Percentiles rank a stretch among this genome's conserved stretches.
These are phyloP conservation scores for Calycina marina DNA, from an alignment of 2,329 filamentous ascomycete genomes.

Conservation along the genomic window DNA sequence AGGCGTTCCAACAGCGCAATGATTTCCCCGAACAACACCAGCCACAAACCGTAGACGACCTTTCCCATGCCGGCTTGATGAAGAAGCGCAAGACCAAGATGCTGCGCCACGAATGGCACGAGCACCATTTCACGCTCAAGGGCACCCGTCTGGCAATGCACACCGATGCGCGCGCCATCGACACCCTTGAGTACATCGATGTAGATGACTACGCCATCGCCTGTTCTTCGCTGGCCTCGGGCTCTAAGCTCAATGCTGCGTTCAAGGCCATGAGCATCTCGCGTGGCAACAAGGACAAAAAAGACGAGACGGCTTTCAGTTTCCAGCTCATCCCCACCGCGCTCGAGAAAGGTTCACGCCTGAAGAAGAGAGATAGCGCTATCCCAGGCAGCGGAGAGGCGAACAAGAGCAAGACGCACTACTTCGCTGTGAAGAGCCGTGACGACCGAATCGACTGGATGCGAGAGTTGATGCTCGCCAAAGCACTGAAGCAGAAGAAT, in stretches of 20 bases:
- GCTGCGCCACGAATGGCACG: conserved; percentile 85
- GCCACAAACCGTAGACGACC: conserved; percentile 28
- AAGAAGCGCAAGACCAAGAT: conserved; percentile 85
- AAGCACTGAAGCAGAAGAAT: conserved; percentile 71
- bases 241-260: conserved; percentile 69
- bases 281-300: conserved; percentile 31
- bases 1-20: conserved; percentile 14
- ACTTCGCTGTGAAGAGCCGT: conserved; percentile 77
- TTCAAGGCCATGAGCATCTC: conserved; percentile 66
- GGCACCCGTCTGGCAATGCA: conserved; percentile 65
- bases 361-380: conserved; percentile 29
- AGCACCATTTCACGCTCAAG: conserved; percentile 77
- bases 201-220: conserved; percentile 81
- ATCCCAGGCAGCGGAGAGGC: conserved; percentile 31
- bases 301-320: conserved; percentile 54
- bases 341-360: conserved; percentile 30
- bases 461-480: conserved; percentile 82
- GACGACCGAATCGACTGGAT: conserved; percentile 97
- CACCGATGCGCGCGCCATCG: conserved; percentile 37
- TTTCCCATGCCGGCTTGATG: conserved; percentile 74
- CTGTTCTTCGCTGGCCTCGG: conserved; percentile 59
- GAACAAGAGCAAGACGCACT: conserved; percentile 68
- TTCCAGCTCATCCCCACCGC: conserved; percentile 66
- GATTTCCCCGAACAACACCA: conserved; percentile 13
- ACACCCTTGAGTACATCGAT: conserved; percentile 64